Evolutionary conservation across 78 protist species (phyloP), one percentile per base, ranked within the genome.

Genomic region (Dictyostelium citrinum): DNA sequence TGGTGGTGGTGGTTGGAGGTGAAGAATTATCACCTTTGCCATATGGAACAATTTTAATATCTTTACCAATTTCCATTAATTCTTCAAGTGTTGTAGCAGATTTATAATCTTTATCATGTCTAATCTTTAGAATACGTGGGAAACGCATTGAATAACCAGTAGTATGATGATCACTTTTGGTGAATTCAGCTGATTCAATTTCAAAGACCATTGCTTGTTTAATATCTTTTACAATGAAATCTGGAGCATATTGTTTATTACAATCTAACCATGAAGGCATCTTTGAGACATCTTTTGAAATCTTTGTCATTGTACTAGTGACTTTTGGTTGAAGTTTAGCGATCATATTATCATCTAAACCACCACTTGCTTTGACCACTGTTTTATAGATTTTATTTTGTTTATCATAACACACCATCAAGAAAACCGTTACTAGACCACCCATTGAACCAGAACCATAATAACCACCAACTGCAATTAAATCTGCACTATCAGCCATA

Each of bases 401-500:
- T 70, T 55, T 78, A 43, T 96, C 97, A 55, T 75, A 88, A 5
- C 43, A 27, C 16, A 97, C 91, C 98, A 97, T 97, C 4, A 97
- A 79, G 22, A 95, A 96, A 11, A 74, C 81, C 5, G 95, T 71
- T 6, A 96, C 45, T 43, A 96, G 24, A 31, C 97, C 97, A 60
- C 97, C 97, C 27, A 71, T 35, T 11, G 37, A 24, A 39, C 98
- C 97, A 5, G 83, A 51, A 12, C 99, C 99, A 51, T 82, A 97
- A 24, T 64, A 82, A 9, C 95, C 99, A 12, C 98, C 99, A 12
- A 98, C n/a, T 5, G 84, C 96, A 61, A 96, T 83, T 49, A 97
- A 49, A 88, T 98, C 99, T n/a, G 97, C 96, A 7, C 91, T 71
- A 78, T 98, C 99, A 20, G 96, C 96, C 95, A 96, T 74, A n/a